Percentiles rank a stretch among this genome's conserved stretches.
These are phyloP conservation scores for Phycomyces blakesleeanus DNA, from an alignment of 192 early-diverging fungal genomes.

Conservation along the genomic window DNA sequence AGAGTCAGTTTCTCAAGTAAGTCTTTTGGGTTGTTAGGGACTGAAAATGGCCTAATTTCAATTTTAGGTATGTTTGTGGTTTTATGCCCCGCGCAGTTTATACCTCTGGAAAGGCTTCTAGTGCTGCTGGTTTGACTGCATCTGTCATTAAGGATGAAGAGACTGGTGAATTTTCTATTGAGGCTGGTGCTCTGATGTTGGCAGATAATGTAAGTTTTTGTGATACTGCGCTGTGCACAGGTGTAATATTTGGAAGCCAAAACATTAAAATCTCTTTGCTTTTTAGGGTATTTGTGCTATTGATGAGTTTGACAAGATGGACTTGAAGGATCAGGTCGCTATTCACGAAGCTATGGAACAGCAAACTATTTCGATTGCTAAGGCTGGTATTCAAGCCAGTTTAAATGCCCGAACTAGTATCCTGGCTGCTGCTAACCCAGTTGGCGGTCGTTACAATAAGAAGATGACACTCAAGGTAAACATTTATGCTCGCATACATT, in stretches of 20 bases:
- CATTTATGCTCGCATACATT: no score
- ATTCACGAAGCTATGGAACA: slow-evolving; percentile 99
- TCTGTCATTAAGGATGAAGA: slow-evolving; percentile 95
- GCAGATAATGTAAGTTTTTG: slow-evolving; percentile 81
- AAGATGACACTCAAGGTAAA: slow-evolving; percentile 84
- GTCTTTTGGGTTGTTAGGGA: neutral
- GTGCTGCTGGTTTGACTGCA: slow-evolving; percentile 94
- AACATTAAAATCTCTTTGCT: neutral
- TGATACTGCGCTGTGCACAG: neutral
- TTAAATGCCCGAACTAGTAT: slow-evolving; percentile 94
- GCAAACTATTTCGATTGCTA: slow-evolving; percentile 95
- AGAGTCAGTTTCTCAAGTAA: slow-evolving; percentile 93
- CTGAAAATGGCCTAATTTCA: neutral
- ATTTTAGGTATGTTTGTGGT: slow-evolving; percentile 74
- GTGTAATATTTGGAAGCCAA: no score
- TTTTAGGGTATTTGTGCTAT: slow-evolving; percentile 92
- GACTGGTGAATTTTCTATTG: slow-evolving; percentile 95
- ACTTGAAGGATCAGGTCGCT: slow-evolving; percentile 92
- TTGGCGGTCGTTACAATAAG: slow-evolving; percentile 93
- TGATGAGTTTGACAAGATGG: slow-evolving; percentile 99
- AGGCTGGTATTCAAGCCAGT: slow-evolving; percentile 94
- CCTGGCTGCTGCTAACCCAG: slow-evolving; percentile 94
- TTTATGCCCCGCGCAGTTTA: slow-evolving; percentile 93
- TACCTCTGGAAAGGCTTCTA: slow-evolving; percentile 94
- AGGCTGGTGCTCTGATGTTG: slow-evolving; percentile 96